Percentiles rank a stretch among this genome's conserved stretches.
phyloP scores from a whole-genome alignment of 1,139 yeast species.

The Pichia kudriavzevii region DNA sequence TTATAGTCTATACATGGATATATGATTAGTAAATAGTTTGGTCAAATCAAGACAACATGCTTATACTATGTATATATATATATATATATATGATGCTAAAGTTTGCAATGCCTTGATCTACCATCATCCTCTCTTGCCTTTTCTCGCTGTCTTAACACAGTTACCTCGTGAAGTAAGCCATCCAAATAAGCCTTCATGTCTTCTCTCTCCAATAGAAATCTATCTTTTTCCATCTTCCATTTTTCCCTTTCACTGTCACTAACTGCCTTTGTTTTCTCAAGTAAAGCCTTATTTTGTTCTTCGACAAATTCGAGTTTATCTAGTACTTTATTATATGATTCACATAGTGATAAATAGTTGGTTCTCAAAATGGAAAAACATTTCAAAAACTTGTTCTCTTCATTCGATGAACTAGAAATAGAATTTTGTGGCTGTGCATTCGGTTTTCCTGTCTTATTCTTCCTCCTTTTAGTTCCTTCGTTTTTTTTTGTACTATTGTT shows the following conservation, averaged over 20 bases:
- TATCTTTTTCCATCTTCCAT: constrained; percentile 16
- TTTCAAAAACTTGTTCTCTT: constrained; percentile 16
- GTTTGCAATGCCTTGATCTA: too few relatives aligned
- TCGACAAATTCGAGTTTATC: constrained; percentile 16
- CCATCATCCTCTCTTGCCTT: constrained; percentile 11
- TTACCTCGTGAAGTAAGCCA: constrained; percentile 18
- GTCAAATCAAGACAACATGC: too few relatives aligned
- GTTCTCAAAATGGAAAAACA: constrained; percentile 21
- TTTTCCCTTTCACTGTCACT: constrained; percentile 8
- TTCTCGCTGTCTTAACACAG: constrained; percentile 11
- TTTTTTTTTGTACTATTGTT: not conserved
- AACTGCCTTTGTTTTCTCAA: not conserved
- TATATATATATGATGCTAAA: too few relatives aligned
- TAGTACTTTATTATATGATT: constrained; percentile 18
- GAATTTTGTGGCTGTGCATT: not conserved
- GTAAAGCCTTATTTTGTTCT: constrained; percentile 8
- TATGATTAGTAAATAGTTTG: constrained; percentile 1
- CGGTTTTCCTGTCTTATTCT: not conserved
- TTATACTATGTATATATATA: too few relatives aligned
- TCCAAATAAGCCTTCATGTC: constrained; percentile 22
- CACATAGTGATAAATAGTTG: constrained; percentile 21
- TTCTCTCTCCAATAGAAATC: constrained; percentile 19
- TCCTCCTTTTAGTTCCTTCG: not conserved
- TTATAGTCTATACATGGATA: constrained; percentile 3
- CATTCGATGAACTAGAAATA: not conserved